Evolutionary conservation across 2,329 filamentous ascomycete genomes (phyloP).

Genomic region (Botrytis porri): DNA sequence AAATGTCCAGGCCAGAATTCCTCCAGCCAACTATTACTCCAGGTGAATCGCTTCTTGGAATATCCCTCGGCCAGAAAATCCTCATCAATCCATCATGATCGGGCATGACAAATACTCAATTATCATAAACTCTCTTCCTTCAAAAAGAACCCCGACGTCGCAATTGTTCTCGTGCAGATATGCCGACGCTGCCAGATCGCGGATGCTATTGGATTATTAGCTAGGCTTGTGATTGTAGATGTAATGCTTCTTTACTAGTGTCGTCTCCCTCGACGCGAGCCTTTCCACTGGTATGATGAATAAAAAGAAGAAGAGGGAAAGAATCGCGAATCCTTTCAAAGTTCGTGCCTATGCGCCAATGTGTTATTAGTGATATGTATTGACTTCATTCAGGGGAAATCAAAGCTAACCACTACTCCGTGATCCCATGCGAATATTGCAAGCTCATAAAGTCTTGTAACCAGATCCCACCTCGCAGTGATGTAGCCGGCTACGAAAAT

Average conservation of each 20-base stretch:
- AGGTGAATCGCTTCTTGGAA: slow-evolving; percentile 65
- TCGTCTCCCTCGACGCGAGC: slow-evolving; percentile 75
- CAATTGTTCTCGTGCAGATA: slow-evolving; percentile 94
- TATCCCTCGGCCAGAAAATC: slow-evolving; percentile 96
- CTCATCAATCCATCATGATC: slow-evolving; percentile 88
- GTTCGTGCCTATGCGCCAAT: slow-evolving; percentile 65
- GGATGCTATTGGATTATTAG: slow-evolving; percentile 63
- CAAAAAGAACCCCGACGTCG: slow-evolving; percentile 91
- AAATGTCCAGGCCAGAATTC: slow-evolving; percentile 86
- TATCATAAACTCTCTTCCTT: slow-evolving; percentile 37
- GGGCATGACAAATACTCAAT: slow-evolving; percentile 53
- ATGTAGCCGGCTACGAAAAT: slow-evolving; percentile 99
- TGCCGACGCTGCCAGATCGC: slow-evolving; percentile 70
- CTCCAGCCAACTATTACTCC: slow-evolving; percentile 94
- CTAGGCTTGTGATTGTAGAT: slow-evolving; percentile 23
- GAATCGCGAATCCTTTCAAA: slow-evolving; percentile 76
- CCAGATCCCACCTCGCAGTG: slow-evolving; percentile 97
- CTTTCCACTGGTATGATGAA: slow-evolving; percentile 81
- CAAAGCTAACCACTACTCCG: slow-evolving; percentile 75
- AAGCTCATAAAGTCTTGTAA: slow-evolving; percentile 94
- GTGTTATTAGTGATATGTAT: slow-evolving; percentile 21
- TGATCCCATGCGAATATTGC: slow-evolving; percentile 97
- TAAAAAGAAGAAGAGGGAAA: slow-evolving; percentile 81
- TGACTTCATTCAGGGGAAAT: background rate
- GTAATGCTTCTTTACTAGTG: slow-evolving; percentile 59